Evolutionary conservation across 179 eudicot species (phyloP).

Genomic region (Heliamphora ciliata): DNA sequence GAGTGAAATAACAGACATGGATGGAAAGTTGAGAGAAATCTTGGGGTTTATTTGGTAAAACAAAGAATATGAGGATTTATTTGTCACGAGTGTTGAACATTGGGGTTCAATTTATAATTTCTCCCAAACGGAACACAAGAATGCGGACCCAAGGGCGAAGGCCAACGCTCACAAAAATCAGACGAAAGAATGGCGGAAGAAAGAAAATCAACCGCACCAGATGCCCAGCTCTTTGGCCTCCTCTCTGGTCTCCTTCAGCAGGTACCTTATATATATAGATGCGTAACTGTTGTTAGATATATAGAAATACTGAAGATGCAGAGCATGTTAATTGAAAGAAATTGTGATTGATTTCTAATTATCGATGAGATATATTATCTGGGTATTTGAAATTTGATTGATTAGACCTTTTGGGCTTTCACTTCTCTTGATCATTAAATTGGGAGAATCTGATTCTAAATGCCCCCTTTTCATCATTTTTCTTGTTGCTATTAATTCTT

Average conservation of each 20-base stretch:
- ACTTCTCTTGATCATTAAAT: not conserved
- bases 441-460: conserved; percentile 2
- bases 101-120: too few relatives aligned
- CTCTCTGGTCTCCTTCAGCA: conserved; percentile 21
- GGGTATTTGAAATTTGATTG: conserved; percentile 9
- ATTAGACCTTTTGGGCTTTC: not conserved
- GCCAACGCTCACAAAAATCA: not conserved
- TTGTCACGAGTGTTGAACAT: too few relatives aligned
- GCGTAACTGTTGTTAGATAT: too few relatives aligned
- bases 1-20: too few relatives aligned
- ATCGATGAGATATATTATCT: not conserved
- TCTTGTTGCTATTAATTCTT: not conserved
- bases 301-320: not conserved
- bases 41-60: too few relatives aligned
- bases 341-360: not conserved
- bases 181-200: conserved; percentile 11
- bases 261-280: not conserved
- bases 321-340: not conserved
- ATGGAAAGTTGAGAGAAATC: too few relatives aligned
- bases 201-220: conserved; percentile 10
- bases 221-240: conserved; percentile 18
- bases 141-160: too few relatives aligned
- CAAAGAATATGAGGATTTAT: too few relatives aligned
- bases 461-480: not conserved
- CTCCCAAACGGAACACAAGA: too few relatives aligned